Evolutionary conservation across 1,284 basidiomycete genomes (phyloP).

Genomic region (Leccinum pallidistipes): DNA sequence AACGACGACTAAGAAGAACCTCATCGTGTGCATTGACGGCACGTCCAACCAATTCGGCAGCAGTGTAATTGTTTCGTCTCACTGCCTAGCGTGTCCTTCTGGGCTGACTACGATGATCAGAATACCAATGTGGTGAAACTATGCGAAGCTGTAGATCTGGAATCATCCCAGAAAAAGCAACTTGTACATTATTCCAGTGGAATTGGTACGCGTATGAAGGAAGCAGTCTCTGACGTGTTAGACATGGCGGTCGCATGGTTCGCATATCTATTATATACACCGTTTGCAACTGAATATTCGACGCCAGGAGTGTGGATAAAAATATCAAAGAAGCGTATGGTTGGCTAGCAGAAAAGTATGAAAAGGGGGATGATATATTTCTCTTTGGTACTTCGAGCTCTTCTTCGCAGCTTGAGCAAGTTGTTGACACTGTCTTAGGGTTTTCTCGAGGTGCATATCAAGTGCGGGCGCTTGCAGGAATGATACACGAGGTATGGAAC

Average conservation of each 20-base stretch:
- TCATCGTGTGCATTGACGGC: not conserved
- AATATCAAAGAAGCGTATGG: constrained; percentile 18
- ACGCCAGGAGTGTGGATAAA: constrained; percentile 27
- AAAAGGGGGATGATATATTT: constrained; percentile 20
- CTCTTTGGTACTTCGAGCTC: constrained; percentile 31
- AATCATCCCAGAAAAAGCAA: constrained; percentile 19
- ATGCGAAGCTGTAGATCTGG: constrained; percentile 28
- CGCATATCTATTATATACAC: not conserved
- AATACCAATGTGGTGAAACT: constrained; percentile 39
- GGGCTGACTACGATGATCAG: constrained; percentile 13
- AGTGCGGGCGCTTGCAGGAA: constrained; percentile 33
- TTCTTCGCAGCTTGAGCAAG: not conserved
- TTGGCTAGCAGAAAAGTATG: constrained; percentile 32
- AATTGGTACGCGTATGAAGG: constrained; percentile 19
- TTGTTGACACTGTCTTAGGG: constrained; percentile 7
- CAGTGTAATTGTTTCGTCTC: not conserved
- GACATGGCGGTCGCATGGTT: constrained; percentile 27
- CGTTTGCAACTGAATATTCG: not conserved
- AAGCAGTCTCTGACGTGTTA: constrained; percentile 23
- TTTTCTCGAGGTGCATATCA: not conserved
- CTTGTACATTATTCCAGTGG: constrained; percentile 36
- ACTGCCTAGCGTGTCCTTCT: not conserved
- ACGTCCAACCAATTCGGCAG: not conserved
- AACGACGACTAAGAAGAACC: not conserved
- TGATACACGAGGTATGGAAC: constrained; percentile 36